Evolutionary conservation across 331 rosid species (phyloP), one percentile per base, ranked within the genome.

Genomic region (Arachis monticola): DNA sequence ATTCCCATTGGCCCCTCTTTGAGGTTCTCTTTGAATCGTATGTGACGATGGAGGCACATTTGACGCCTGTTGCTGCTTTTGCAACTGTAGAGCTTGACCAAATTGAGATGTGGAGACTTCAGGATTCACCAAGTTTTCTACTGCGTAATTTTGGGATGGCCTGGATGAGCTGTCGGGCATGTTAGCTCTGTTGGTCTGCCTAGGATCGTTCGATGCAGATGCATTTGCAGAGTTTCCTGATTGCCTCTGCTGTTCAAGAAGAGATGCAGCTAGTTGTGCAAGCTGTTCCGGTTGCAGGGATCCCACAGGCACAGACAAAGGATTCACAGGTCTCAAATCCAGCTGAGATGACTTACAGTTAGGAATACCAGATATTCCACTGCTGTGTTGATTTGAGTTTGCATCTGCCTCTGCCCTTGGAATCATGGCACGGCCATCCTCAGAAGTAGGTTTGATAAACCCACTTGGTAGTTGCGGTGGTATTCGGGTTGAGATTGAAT

Each of bases 221-320:
- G 77, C 62, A 76, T 53, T 86, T 10, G 70, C 46, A 38, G 80
- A 32, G 69, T 79, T 85, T 68, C 88, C 89, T 2, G 83, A 72
- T 79, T 87, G 96, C 84, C 88, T 88, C 75, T 84, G 90, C 84
- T 85, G 89, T 75, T 86, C 96, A 51, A 87, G 88, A 77, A 90
- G 92, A 74, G 97, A 78, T 64, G 97, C 91, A 44, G 96, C 90
- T 67, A 95, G 70, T 46, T 86, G 97, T 31, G 87, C 89, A 67
- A 90, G 97, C 77, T 95, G 97, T 79, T 95, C 97, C 5, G 93
- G 91, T 67, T 81, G 92, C 69, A 84, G 80, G 63, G 89, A 50
- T 38, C 84, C 83, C 68, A 81, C 83, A 7, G 93, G 81, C 46
- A 79, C 9, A 52, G 90, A 60, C 35, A 74, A 60, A 78, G 90